These are phyloP conservation scores for Colletotrichum orbiculare DNA, from an alignment of 2,329 filamentous ascomycete genomes.

Conservation along the genomic window DNA sequence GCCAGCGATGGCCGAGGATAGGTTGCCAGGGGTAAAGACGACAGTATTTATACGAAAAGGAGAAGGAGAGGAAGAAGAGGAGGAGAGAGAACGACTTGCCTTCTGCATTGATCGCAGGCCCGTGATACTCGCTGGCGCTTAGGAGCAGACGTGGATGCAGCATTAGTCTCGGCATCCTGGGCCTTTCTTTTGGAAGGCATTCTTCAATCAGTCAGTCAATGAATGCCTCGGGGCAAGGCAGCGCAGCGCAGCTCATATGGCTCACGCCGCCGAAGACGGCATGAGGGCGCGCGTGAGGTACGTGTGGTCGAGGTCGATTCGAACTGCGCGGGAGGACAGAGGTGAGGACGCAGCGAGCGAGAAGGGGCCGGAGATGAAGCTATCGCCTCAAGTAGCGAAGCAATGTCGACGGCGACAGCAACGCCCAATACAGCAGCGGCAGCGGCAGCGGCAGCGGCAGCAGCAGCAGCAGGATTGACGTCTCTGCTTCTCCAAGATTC, in stretches of 20 bases:
- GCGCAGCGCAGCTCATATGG: constrained; percentile 29
- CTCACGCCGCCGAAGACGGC: constrained; percentile 31
- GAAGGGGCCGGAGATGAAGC: constrained; percentile 7
- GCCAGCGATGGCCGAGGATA: too few species aligned
- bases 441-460: constrained; percentile 4
- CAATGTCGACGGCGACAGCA: neutral
- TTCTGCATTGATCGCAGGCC: constrained; percentile 76
- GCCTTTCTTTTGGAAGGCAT: constrained; percentile 54
- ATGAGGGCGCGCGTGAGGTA: constrained; percentile 23
- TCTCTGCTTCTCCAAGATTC: constrained; percentile 28
- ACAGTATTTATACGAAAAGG: neutral
- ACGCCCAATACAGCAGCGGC: neutral
- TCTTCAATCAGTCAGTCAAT: constrained; percentile 26
- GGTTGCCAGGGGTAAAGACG: too few species aligned
- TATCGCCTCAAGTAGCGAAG: neutral
- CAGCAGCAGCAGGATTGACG: constrained; percentile 23
- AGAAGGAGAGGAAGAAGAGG: neutral
- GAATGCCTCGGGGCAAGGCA: constrained; percentile 17
- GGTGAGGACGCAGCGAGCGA: constrained; percentile 14
- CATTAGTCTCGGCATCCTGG: constrained; percentile 42
- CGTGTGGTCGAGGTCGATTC: constrained; percentile 3
- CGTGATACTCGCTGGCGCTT: constrained; percentile 75
- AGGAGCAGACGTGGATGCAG: constrained; percentile 40
- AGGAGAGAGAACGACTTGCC: constrained; percentile 19
- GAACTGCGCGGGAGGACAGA: constrained; percentile 5